Conservation (phyloP, 352 stramenopile species). For the Pythium guiyangense region DNA sequence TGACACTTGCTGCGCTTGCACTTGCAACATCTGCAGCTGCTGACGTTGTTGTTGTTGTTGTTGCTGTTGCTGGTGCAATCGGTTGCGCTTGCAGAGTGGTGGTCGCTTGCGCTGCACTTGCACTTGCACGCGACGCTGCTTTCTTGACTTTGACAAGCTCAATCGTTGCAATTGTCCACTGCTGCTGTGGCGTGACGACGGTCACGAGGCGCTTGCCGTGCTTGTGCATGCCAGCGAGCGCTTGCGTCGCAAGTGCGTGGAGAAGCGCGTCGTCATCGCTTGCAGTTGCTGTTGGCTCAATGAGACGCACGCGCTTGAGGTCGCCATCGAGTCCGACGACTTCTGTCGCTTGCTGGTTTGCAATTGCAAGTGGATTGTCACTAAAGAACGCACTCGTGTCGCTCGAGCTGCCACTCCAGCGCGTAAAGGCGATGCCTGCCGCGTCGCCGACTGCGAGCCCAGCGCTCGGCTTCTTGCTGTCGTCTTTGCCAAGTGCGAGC, state of each 20-base stretch:
- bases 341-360: constrained; percentile 18
- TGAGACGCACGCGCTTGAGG: constrained; percentile 45
- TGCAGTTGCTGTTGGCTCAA: constrained; percentile 5
- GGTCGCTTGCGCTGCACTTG: background rate
- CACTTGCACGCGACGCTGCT: constrained; percentile 27
- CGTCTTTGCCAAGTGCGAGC: constrained; percentile 24
- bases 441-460: constrained; percentile 40
- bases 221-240: constrained; percentile 64
- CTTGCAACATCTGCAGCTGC: background rate
- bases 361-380: constrained; percentile 50
- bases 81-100: background rate
- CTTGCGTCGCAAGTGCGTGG: constrained; percentile 35
- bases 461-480: constrained; percentile 24
- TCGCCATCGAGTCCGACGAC: constrained; percentile 21
- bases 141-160: constrained; percentile 79
- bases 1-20: background rate
- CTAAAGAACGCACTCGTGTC: constrained; percentile 34
- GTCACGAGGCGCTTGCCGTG: constrained; percentile 46
- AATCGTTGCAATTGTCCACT: constrained; percentile 63
- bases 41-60: too few relatives aligned
- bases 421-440: constrained; percentile 42
- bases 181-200: constrained; percentile 36
- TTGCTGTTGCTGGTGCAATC: background rate
- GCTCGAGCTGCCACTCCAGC: constrained; percentile 33
- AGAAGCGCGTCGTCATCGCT: constrained; percentile 11